Evolutionary conservation across 371 early-diverging fungal species (phyloP), one percentile per base, ranked within the genome.

Genomic region (Apophysomyces trapeziformis): DNA sequence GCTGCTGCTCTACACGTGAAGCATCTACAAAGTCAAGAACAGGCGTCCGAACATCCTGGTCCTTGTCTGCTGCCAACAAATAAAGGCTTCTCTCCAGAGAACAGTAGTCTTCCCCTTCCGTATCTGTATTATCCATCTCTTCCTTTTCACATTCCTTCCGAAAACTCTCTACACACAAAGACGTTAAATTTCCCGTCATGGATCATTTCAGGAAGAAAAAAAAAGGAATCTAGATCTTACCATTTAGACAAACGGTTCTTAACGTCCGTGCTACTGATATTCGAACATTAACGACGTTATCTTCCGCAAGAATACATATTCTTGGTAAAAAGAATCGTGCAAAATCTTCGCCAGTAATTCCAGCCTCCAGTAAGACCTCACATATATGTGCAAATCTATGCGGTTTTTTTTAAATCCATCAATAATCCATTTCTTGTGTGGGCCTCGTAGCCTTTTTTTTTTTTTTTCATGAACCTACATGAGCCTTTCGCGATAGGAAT

Each of bases 211-310:
- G 8, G 46, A 18, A 7, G 4, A 45, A 7, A n/a, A 13, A 45
- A 45, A 12, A 4, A 13, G 9, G 14, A 45, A 13, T 4, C 16
- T 4, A 38, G 5, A 26, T 14, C 46, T 44, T 70, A 73, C 76
- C 77, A 54, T 71, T 73, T 9, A 64, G 69, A 63, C 68, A 76
- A 14, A 76, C 59, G 2, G 68, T 65, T 54, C 68, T 58, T 37
- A 78, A 66, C 1, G 71, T 68, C 32, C 71, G 67, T 11, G 79
- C 69, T 5, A 71, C 72, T 32, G 75, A 76, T 61, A 76, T 76
- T 9, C 80, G 77, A 12, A 79, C 80, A 73, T 79, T 76, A 1
- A 76, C 72, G 0, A 79, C 73, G 1, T 70, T 68, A 57, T 79
- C 80, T 60, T 67, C 50, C 2, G 71, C 80, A 1, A 79, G 64